These are phyloP conservation scores for Pseudogymnoascus sp. DNA, from an alignment of 2,329 filamentous ascomycete species.

Conservation along the genomic window DNA sequence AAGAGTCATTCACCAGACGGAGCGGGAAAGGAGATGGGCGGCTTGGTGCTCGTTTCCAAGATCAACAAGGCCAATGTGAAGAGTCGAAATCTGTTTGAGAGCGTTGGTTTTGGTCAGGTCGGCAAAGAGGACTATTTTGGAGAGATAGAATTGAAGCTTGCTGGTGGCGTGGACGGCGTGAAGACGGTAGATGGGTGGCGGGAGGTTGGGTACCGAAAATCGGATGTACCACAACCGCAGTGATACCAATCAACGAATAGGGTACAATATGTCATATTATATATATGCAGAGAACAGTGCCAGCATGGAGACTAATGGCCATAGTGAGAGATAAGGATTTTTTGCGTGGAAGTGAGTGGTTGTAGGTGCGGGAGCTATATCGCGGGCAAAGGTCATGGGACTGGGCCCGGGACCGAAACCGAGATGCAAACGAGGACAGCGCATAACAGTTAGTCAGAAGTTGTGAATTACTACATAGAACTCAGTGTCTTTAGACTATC, in stretches of 20 bases:
- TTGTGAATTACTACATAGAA: not conserved
- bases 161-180: not conserved
- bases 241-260: not conserved
- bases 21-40: slow-evolving; percentile 13
- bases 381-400: not conserved
- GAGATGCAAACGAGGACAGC: not conserved
- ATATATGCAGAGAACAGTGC: not conserved
- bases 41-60: slow-evolving; percentile 41
- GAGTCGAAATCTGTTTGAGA: slow-evolving; percentile 54
- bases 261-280: not conserved
- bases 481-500: no score
- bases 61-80: slow-evolving; percentile 48
- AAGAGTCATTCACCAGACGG: not conserved
- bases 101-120: slow-evolving; percentile 46
- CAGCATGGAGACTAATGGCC: not conserved
- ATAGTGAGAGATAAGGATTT: not conserved
- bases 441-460: not conserved
- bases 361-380: not conserved
- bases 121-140: slow-evolving; percentile 55
- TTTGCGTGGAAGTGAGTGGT: not conserved
- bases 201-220: not conserved
- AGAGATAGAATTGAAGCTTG: slow-evolving; percentile 47
- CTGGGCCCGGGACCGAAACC: no score
- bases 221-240: not conserved
- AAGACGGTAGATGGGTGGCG: not conserved